These are phyloP conservation scores for Barbatosphaeria neglecta DNA, from an alignment of 495 filamentous ascomycete genomes.

Conservation along the genomic window DNA sequence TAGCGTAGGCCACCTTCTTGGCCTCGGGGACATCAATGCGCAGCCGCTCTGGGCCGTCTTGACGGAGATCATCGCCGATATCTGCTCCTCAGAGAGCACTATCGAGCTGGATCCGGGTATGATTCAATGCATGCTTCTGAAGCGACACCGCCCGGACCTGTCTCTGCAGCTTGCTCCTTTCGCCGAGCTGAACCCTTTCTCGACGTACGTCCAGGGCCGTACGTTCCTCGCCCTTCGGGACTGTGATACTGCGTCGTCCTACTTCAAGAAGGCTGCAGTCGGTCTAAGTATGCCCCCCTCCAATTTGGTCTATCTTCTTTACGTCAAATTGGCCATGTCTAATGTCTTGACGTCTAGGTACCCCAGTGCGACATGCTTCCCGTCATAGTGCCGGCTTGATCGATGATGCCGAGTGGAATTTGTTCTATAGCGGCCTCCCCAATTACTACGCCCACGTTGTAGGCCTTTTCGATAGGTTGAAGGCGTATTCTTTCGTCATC, in stretches of 20 bases:
- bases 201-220: constrained; percentile 77
- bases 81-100: constrained; percentile 41
- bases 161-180: constrained; percentile 67
- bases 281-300: constrained; percentile 58
- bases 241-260: constrained; percentile 55
- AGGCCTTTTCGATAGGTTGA: constrained; percentile 64
- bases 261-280: constrained; percentile 74
- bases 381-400: constrained; percentile 49
- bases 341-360: background rate
- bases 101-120: constrained; percentile 35
- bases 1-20: constrained; percentile 36
- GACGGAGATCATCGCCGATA: constrained; percentile 40
- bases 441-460: constrained; percentile 82
- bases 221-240: constrained; percentile 63
- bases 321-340: background rate
- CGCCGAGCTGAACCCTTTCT: constrained; percentile 53
- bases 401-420: constrained; percentile 55
- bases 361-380: constrained; percentile 17
- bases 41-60: constrained; percentile 31
- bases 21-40: constrained; percentile 23
- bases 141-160: constrained; percentile 56
- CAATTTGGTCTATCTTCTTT: background rate
- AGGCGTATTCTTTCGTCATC: constrained; percentile 63
- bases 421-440: constrained; percentile 64
- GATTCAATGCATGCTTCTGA: constrained; percentile 62